Percentiles rank a stretch among this genome's conserved stretches.
Conservation (phyloP, 441 rosid genomes). For the Macaranga tanarius region DNA sequence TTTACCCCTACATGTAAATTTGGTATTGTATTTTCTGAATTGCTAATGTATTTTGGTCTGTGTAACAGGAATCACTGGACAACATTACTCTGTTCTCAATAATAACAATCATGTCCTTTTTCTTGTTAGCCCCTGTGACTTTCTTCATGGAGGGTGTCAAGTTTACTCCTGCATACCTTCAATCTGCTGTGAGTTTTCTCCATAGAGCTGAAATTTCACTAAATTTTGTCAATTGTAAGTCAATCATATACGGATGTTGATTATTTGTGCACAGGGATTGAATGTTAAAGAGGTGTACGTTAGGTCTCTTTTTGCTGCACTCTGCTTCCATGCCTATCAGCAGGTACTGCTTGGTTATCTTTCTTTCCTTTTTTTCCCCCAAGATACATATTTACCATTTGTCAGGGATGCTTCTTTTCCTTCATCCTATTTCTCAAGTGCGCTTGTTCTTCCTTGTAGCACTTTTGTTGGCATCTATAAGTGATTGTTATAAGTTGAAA, state of each 20-base stretch:
- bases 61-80: conserved; percentile 82
- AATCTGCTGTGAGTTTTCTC: conserved; percentile 70
- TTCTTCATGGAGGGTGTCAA: conserved; percentile 82
- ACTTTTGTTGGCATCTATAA: not conserved
- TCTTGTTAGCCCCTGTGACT: conserved; percentile 78
- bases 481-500: not conserved
- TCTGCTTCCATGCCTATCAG: conserved; percentile 98
- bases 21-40: not conserved
- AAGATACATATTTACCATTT: not conserved
- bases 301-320: conserved; percentile 80
- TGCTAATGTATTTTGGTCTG: conserved; percentile 16
- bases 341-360: conserved; percentile 48
- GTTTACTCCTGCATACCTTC: conserved; percentile 82
- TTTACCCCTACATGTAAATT: not conserved
- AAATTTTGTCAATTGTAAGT: not conserved
- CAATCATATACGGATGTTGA: not conserved
- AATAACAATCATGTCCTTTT: conserved; percentile 85
- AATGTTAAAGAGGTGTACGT: conserved; percentile 61
- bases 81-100: conserved; percentile 94
- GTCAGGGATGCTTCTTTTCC: not conserved
- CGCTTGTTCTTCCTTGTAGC: not conserved
- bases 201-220: not conserved
- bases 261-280: conserved; percentile 62
- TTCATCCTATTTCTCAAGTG: not conserved
- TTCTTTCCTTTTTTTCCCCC: not conserved